These are phyloP conservation scores for Crotalaria pallida DNA, from an alignment of 306 rosid genomes.

Conservation along the genomic window DNA sequence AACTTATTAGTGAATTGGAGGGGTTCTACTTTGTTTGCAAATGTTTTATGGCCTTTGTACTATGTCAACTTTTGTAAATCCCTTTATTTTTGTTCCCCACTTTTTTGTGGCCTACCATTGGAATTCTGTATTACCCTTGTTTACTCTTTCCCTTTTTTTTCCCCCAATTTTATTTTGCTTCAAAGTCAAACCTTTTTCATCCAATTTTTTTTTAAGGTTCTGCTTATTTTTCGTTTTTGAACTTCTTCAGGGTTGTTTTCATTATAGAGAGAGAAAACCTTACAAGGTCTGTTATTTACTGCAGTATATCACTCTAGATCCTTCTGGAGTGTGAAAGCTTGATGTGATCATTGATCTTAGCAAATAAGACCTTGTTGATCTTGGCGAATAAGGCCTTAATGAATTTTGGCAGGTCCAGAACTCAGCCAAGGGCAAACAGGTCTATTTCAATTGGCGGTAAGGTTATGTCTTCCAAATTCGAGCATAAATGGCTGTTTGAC, in stretches of 20 bases:
- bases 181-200: not conserved
- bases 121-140: not conserved
- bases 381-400: conserved; percentile 71
- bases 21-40: conserved; percentile 8
- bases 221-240: conserved; percentile 11
- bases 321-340: conserved; percentile 26
- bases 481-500: not conserved
- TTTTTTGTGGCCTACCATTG: conserved; percentile 11
- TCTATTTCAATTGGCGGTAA: conserved; percentile 83
- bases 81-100: not conserved
- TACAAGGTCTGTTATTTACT: conserved; percentile 26
- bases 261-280: not conserved
- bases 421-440: conserved; percentile 62
- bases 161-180: not conserved
- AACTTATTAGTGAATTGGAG: conserved; percentile 15
- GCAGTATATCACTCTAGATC: conserved; percentile 37
- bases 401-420: conserved; percentile 56
- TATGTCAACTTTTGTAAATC: conserved; percentile 21
- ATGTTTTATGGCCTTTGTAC: not conserved
- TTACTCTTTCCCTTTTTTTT: not conserved
- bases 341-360: conserved; percentile 35
- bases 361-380: conserved; percentile 21
- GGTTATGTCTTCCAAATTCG: conserved; percentile 10
- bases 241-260: not conserved
- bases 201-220: conserved; percentile 8